Evolutionary conservation across 768 basidiomycete genomes (phyloP).

Genomic region (Mycena vulgaris): DNA sequence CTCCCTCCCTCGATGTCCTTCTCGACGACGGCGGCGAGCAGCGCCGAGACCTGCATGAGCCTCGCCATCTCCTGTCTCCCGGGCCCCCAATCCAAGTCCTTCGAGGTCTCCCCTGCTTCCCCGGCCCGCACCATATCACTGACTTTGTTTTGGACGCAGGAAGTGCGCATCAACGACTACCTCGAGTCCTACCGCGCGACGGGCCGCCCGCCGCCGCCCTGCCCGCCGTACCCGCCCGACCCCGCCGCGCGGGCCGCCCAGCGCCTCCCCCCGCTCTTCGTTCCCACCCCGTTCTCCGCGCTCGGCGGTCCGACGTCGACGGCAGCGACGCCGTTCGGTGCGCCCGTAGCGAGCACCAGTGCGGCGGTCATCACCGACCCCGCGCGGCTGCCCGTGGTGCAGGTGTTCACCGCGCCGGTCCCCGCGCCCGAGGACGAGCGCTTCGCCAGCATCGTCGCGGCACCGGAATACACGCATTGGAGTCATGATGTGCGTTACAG

Average conservation of each 20-base stretch:
- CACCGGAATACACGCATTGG: slow-evolving; percentile 45
- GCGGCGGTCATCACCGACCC: slow-evolving; percentile 25
- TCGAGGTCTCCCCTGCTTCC: slow-evolving; percentile 25
- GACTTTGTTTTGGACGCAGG: slow-evolving; percentile 44
- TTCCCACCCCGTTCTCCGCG: slow-evolving; percentile 43
- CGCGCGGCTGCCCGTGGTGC: slow-evolving; percentile 42
- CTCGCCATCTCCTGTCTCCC: neutral
- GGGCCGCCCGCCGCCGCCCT: slow-evolving; percentile 52
- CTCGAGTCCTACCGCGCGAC: slow-evolving; percentile 51
- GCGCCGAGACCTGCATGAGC: slow-evolving; percentile 28
- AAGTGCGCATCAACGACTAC: slow-evolving; percentile 57
- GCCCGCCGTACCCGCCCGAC: slow-evolving; percentile 53
- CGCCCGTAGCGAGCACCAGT: slow-evolving; percentile 9
- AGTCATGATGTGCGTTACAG: slow-evolving; percentile 51
- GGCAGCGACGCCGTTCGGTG: neutral
- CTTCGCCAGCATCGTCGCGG: slow-evolving; percentile 49
- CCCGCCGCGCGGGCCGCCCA: slow-evolving; percentile 51
- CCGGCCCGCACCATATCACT: neutral
- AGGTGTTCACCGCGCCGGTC: slow-evolving; percentile 47
- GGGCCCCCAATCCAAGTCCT: slow-evolving; percentile 29
- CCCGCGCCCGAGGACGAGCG: slow-evolving; percentile 32
- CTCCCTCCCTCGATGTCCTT: neutral
- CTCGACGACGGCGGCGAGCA: neutral
- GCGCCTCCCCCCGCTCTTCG: slow-evolving; percentile 57
- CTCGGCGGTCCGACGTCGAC: neutral